Base-by-base conservation (phyloP, 1,284 basidiomycete genomes). In the Xerocomus nothofagi region DNA sequence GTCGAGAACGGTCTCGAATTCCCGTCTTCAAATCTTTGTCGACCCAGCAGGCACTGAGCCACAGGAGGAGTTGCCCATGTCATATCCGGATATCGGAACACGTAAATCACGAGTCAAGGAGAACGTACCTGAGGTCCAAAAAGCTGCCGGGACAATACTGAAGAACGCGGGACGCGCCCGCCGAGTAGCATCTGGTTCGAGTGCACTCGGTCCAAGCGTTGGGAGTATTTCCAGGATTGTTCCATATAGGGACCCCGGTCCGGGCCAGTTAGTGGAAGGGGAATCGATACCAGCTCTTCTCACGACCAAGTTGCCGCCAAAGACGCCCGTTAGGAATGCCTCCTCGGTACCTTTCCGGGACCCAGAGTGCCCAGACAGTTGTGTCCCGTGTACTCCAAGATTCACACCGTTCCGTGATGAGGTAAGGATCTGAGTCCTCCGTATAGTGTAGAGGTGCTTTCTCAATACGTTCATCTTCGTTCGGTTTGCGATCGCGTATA, bases 71-170 rank as follows among this genome's bases (percentile, higher is more conserved):
- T 73, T 73, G 54, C 61, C 65, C 3, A 77, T 78, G 48, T 69
- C 78, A 6, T 90, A 83, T 77, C 77, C 79, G 20, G 87, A 88
- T 51, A 66, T 90, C 1, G 88, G 86, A 17, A 83, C 86, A 51
- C 84, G 86, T 57, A 85, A 84, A 63, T 75, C 81, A 10, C 78
- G 87, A 44, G 72, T 87, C 51, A 90, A 89, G 58, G 88, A 90
- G 71, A 90, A 90, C 57, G 70, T 81, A 3, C 79, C 78, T 6
- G 84, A 84, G 63, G 77, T 79, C 18, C 79, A 78, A 63, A 86
- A 85, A 71, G 74, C 83, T 44, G 75, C 67, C 3, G 88, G 86
- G 10, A 76, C 84, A 45, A 86, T 77, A 20, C 54, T 89, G 39
- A 80, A 78, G 51, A 82, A 86, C 51, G 70, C 80, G 15, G 80